Conservation (phyloP, 202 grass and related monocot genomes). For the Dendrocalamus latiflorus region DNA sequence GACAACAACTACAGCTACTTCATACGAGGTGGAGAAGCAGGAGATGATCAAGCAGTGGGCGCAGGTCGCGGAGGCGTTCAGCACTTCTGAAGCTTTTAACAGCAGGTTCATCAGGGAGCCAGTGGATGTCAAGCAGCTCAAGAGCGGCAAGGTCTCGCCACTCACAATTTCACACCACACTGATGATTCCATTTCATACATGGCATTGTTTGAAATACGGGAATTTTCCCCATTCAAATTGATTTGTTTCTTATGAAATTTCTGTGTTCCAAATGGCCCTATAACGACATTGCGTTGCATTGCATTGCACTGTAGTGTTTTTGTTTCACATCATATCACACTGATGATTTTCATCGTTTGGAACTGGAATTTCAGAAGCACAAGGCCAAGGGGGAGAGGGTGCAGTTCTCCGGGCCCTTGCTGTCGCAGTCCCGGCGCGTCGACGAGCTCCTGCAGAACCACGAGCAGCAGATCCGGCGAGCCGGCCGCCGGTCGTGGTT, state of each 20-base stretch:
- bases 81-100: slow-evolving; percentile 21
- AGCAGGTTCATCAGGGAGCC: slow-evolving; percentile 29
- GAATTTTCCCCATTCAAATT: background rate
- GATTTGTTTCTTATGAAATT: background rate
- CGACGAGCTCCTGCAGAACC: slow-evolving; percentile 74
- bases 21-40: slow-evolving; percentile 52
- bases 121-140: slow-evolving; percentile 28
- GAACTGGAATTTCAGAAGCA: slow-evolving; percentile 42
- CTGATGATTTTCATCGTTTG: background rate
- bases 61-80: slow-evolving; percentile 36
- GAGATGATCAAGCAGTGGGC: slow-evolving; percentile 73
- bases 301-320: background rate
- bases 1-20: background rate
- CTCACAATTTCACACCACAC: background rate
- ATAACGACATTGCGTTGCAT: background rate
- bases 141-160: slow-evolving; percentile 27
- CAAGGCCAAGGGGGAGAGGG: slow-evolving; percentile 43
- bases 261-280: background rate
- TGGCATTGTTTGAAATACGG: background rate
- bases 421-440: slow-evolving; percentile 51
- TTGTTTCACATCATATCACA: background rate
- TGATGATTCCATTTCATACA: background rate
- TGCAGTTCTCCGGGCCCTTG: slow-evolving; percentile 61
- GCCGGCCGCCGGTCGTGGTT: slow-evolving; percentile 62
- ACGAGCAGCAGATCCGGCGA: slow-evolving; percentile 63